Conservation (phyloP, 805 yeast genomes). For the Spathaspora arborariae region DNA sequence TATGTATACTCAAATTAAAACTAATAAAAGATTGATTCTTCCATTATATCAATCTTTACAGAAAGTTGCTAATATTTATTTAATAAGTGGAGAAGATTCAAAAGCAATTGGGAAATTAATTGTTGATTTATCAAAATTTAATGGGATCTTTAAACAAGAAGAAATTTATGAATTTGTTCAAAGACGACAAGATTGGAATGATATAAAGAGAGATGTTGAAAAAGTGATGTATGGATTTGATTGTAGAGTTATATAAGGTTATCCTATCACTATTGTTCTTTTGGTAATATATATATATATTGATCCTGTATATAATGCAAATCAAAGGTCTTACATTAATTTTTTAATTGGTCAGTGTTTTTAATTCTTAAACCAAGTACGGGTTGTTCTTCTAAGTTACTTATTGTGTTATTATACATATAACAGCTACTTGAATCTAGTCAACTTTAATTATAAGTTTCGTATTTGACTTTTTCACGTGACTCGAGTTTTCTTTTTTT, state of each 20-base stretch:
- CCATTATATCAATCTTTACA: slow-evolving; percentile 79
- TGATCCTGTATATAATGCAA: no score
- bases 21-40: slow-evolving; percentile 63
- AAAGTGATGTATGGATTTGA: slow-evolving; percentile 94
- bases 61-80: slow-evolving; percentile 77
- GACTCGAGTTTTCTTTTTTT: background rate
- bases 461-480: background rate
- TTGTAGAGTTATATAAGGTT: slow-evolving; percentile 49
- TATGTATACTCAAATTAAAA: slow-evolving; percentile 42
- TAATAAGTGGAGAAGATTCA: slow-evolving; percentile 69
- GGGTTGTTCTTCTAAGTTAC: no score
- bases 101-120: slow-evolving; percentile 81
- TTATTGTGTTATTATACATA: no score
- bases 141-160: slow-evolving; percentile 87
- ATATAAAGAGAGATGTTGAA: slow-evolving; percentile 76
- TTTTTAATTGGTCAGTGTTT: no score
- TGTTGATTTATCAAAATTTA: slow-evolving; percentile 78
- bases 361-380: no score
- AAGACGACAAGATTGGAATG: slow-evolving; percentile 81
- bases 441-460: no score
- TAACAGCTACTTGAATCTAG: no score
- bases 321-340: no score
- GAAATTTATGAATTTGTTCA: slow-evolving; percentile 92
- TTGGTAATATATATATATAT: no score
- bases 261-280: no score